phyloP scores from a whole-genome alignment of 768 basidiomycete genomes.

The Nevesoporus exiguus region DNA sequence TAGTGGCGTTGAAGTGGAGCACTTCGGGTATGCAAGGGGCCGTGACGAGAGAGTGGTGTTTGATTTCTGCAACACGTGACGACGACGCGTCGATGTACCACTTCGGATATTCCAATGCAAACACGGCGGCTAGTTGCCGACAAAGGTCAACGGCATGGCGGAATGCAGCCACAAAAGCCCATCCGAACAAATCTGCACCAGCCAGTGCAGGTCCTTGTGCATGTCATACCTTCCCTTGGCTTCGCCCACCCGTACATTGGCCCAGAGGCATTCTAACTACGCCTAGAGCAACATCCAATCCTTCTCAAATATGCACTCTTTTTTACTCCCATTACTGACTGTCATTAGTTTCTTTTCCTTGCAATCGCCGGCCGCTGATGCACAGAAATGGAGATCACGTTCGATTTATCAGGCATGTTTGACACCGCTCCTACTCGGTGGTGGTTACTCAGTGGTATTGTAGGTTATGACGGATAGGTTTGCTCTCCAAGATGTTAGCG shows the following conservation, averaged over 20 bases:
- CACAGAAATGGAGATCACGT: conserved; percentile 48
- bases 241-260: not conserved
- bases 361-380: conserved; percentile 34
- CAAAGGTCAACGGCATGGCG: conserved; percentile 21
- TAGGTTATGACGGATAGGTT: conserved; percentile 60
- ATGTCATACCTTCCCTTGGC: conserved; percentile 7
- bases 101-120: conserved; percentile 1
- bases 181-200: conserved; percentile 10
- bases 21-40: no score
- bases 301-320: conserved; percentile 8
- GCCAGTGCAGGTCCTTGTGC: not conserved
- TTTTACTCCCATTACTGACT: conserved; percentile 8
- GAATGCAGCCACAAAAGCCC: conserved; percentile 11
- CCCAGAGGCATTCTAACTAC: conserved; percentile 3
- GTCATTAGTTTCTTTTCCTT: conserved; percentile 3
- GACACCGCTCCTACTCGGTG: not conserved
- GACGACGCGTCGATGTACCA: conserved; percentile 12
- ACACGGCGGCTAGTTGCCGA: conserved; percentile 22
- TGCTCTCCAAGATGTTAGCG: conserved; percentile 42
- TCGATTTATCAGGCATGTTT: conserved; percentile 51
- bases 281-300: not conserved
- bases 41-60: not conserved
- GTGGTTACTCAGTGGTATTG: not conserved
- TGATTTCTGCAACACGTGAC: conserved; percentile 31
- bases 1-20: no score